Evolutionary conservation across 2,329 filamentous ascomycete genomes (phyloP), one percentile per base, ranked within the genome.

Genomic region (Paecilomyces fulvus): DNA sequence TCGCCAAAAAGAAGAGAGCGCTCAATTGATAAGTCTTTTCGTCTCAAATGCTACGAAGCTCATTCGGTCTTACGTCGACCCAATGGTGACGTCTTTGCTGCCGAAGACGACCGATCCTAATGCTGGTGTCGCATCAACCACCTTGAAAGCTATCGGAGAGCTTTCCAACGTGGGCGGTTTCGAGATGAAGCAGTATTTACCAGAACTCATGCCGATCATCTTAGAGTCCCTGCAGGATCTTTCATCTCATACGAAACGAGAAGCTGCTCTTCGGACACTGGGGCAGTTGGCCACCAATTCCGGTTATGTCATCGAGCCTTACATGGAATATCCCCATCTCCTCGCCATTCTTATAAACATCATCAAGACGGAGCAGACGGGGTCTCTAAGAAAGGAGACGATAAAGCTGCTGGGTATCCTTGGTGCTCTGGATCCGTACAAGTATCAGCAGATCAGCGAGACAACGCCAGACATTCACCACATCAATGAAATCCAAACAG

Each of bases 341-440:
- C 84, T 99, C 52, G 91, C 94, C 59, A 89, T 97, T 28, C 77
- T 99, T 10, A 92, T 96, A 69, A 90, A 88, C 63, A 96, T 99
- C 63, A 94, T 97, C 64, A 90, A 95, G 65, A 90, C 89, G 5
- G 95, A 99, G 72, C 90, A 92, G 60, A 87, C 91, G 55, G 90
- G 90, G 0, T 84, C 88, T 14, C 77, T 99, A 31, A 83, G 94
- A 49, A 90, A 94, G 61, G 92, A 97, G 71, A 96, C 94, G 0
- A 96, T 99, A 66, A 96, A 96, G 65, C 76, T 99, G 20, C 90
- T 99, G 80, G 94, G 94, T 64, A 96, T 96, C 49, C 79, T 99
- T 12, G 94, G 94, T 59, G 94, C 94, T 46, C 76, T 99, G 31
- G 95, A 99, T 70, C 94, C 94, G 0, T 97, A 99, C 73, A 94